Evolutionary conservation across 2,329 filamentous ascomycete species (phyloP).

Genomic region (Hypoxylon sp.): DNA sequence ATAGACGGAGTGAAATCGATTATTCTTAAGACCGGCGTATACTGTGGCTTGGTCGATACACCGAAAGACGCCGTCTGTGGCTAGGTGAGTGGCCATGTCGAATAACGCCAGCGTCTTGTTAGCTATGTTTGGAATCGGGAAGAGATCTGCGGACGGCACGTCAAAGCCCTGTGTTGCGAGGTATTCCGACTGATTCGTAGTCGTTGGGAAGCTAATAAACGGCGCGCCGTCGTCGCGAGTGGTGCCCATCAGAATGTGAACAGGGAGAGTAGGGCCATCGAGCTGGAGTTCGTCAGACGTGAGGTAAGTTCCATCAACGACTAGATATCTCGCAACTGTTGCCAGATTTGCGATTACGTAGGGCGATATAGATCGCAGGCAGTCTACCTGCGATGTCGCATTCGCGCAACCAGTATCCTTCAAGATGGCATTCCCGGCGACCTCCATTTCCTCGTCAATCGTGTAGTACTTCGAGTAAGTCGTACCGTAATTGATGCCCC

Average conservation of each 20-base stretch:
- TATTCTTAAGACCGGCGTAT: conserved; percentile 62
- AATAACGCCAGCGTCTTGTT: conserved; percentile 68
- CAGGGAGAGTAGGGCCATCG: conserved; percentile 61
- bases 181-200: conserved; percentile 54
- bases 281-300: conserved; percentile 63
- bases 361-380: conserved; percentile 65
- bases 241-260: conserved; percentile 70
- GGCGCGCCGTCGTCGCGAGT: conserved; percentile 70
- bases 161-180: conserved; percentile 55
- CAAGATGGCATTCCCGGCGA: conserved; percentile 67
- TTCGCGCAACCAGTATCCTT: conserved; percentile 66
- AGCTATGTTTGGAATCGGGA: conserved; percentile 63
- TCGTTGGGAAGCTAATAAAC: conserved; percentile 64
- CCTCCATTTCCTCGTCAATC: conserved; percentile 65
- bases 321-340: conserved; percentile 66
- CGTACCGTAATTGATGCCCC: conserved; percentile 67
- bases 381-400: conserved; percentile 65
- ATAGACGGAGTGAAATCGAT: conserved; percentile 65
- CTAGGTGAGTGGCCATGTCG: conserved; percentile 68
- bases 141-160: conserved; percentile 59
- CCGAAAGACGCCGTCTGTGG: conserved; percentile 72
- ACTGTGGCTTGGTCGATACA: conserved; percentile 73
- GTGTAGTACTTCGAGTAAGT: conserved; percentile 73
- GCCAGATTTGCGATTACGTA: conserved; percentile 58
- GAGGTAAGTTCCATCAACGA: conserved; percentile 72